These are phyloP conservation scores for Talaromyces stipitatus DNA, from an alignment of 495 filamentous ascomycete genomes.

Conservation along the genomic window DNA sequence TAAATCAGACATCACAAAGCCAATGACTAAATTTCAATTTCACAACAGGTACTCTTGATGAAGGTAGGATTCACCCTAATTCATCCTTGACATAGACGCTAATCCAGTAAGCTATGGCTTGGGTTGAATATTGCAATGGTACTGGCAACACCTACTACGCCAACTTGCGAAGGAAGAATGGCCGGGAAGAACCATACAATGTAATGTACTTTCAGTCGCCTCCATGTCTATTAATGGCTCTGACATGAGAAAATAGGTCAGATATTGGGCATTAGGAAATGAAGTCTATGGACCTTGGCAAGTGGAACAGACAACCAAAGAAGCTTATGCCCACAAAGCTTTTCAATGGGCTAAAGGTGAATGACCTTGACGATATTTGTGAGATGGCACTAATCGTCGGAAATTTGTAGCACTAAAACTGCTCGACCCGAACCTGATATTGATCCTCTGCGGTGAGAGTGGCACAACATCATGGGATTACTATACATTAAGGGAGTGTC, in stretches of 20 bases:
- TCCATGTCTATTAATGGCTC: not conserved
- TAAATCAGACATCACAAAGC: too few species aligned
- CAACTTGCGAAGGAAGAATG: slow-evolving; percentile 65
- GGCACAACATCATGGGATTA: slow-evolving; percentile 64
- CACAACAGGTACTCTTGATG: slow-evolving; percentile 54
- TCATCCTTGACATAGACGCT: not conserved
- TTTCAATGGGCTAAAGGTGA: slow-evolving; percentile 67
- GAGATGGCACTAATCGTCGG: not conserved
- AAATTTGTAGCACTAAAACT: slow-evolving; percentile 54
- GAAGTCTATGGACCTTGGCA: slow-evolving; percentile 78
- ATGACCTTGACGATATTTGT: not conserved
- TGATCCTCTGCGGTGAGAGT: slow-evolving; percentile 67
- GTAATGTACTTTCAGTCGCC: too few species aligned
- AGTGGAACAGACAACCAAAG: slow-evolving; percentile 64
- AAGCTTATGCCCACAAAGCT: slow-evolving; percentile 68
- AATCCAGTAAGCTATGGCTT: slow-evolving; percentile 47
- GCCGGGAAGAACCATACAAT: slow-evolving; percentile 63
- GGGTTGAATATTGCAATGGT: slow-evolving; percentile 78
- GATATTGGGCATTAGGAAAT: slow-evolving; percentile 65
- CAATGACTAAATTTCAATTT: not conserved
- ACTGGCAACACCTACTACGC: slow-evolving; percentile 68
- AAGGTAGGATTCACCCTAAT: slow-evolving; percentile 43
- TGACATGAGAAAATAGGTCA: slow-evolving; percentile 30
- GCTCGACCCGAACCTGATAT: slow-evolving; percentile 55
- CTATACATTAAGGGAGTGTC: slow-evolving; percentile 60